Conservation (phyloP, 768 basidiomycete genomes). For the Sarcomyxa edulis region DNA sequence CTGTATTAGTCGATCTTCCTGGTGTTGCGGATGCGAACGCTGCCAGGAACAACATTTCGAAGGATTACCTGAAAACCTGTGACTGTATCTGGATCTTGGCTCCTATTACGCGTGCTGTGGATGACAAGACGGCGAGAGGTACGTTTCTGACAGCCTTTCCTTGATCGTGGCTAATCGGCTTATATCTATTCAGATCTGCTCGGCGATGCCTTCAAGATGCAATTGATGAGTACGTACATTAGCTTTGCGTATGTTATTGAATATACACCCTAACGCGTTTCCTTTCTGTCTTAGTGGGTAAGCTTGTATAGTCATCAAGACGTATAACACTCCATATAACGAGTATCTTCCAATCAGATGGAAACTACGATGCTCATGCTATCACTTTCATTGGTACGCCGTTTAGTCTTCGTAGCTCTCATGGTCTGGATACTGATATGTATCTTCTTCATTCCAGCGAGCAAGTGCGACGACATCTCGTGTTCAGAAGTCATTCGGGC, state of each 20-base stretch:
- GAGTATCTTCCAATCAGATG: too few species aligned
- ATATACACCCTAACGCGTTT: not conserved
- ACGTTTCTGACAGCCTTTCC: slow-evolving; percentile 2
- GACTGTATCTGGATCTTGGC: slow-evolving; percentile 65
- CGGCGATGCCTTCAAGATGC: slow-evolving; percentile 59
- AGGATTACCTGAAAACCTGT: slow-evolving; percentile 63
- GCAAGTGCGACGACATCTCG: slow-evolving; percentile 61
- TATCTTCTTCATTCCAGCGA: slow-evolving; percentile 27
- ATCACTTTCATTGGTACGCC: slow-evolving; percentile 57
- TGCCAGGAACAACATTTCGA: slow-evolving; percentile 56
- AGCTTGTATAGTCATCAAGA: too few species aligned
- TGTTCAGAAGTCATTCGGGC: slow-evolving; percentile 51
- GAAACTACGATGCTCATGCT: slow-evolving; percentile 50
- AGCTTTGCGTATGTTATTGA: not conserved
- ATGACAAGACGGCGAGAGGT: slow-evolving; percentile 62
- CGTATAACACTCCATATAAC: too few species aligned
- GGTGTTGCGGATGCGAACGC: slow-evolving; percentile 66
- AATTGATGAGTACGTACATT: slow-evolving; percentile 47
- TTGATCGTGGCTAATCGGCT: not conserved
- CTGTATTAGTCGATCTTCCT: slow-evolving; percentile 59
- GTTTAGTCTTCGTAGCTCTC: not conserved
- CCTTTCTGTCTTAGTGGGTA: too few species aligned
- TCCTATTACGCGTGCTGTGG: slow-evolving; percentile 58
- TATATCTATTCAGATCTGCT: slow-evolving; percentile 37
- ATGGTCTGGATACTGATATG: not conserved